A percentile compares a stretch with the other conserved stretches of the same genome.
Conservation (phyloP, 768 basidiomycete species). For the Kwoniella newhampshirensis region DNA sequence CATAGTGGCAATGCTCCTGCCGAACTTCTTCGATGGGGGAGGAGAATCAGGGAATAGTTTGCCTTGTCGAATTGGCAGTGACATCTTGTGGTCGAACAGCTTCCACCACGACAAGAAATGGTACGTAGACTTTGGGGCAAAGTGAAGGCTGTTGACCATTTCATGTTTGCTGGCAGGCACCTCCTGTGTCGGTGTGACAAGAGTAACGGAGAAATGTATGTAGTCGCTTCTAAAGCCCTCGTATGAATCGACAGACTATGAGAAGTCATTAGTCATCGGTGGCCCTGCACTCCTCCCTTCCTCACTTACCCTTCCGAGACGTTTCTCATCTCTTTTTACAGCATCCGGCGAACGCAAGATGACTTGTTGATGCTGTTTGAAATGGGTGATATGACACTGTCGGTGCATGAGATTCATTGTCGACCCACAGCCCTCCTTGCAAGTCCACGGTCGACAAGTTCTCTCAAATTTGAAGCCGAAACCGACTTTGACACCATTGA, state of each 20-base stretch:
- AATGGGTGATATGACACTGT: conserved; percentile 75
- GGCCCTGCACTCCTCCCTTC: not conserved
- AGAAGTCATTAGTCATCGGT: not conserved
- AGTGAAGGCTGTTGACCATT: conserved; percentile 68
- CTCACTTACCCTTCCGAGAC: conserved; percentile 36
- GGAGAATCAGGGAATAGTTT: conserved; percentile 68
- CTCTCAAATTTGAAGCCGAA: conserved; percentile 79
- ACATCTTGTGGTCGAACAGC: conserved; percentile 73
- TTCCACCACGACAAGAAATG: conserved; percentile 92
- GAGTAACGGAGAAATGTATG: conserved; percentile 84
- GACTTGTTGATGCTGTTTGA: conserved; percentile 76
- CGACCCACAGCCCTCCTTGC: conserved; percentile 60
- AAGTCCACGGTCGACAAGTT: conserved; percentile 68
- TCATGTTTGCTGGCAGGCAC: not conserved
- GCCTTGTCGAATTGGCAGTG: conserved; percentile 87
- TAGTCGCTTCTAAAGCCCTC: conserved; percentile 88
- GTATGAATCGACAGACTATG: conserved; percentile 65
- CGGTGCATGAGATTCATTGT: conserved; percentile 63
- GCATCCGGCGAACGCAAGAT: conserved; percentile 57
- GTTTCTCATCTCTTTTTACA: conserved; percentile 21
- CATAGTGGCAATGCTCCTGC: conserved; percentile 81
- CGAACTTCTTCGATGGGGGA: conserved; percentile 77
- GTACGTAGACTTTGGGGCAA: conserved; percentile 77
- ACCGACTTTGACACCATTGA: conserved; percentile 82
- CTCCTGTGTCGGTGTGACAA: conserved; percentile 64